Evolutionary conservation across 768 basidiomycete species (phyloP).

Genomic region (Pholiota conissans): DNA sequence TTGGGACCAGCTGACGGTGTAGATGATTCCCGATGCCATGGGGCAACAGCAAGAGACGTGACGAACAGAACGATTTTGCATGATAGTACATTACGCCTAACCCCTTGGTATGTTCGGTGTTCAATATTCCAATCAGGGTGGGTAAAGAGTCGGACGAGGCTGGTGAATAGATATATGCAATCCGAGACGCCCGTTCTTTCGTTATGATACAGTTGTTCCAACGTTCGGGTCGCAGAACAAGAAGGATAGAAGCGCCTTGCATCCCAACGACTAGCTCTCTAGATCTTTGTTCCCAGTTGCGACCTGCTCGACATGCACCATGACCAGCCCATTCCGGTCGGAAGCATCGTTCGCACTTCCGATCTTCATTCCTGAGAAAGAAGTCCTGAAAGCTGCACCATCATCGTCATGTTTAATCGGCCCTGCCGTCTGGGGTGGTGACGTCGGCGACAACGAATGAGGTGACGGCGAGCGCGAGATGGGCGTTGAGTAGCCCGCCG

Average conservation of each 20-base stretch:
- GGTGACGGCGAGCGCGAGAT: slow-evolving; percentile 51
- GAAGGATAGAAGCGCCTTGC: not conserved
- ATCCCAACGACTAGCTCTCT: not conserved
- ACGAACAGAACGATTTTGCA: not conserved
- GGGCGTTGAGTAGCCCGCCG: slow-evolving; percentile 53
- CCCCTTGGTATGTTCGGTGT: not conserved
- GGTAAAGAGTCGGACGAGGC: not conserved
- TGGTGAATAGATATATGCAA: not conserved
- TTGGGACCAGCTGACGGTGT: not conserved
- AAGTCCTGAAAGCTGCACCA: slow-evolving; percentile 9
- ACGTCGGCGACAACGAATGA: slow-evolving; percentile 31
- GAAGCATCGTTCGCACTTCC: not conserved
- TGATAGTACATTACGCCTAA: not conserved
- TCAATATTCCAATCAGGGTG: not conserved
- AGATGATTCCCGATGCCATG: not conserved
- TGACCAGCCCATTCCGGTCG: not conserved
- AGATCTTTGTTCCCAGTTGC: not conserved
- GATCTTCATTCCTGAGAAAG: slow-evolving; percentile 18
- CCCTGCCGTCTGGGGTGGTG: slow-evolving; percentile 27
- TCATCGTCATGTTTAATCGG: slow-evolving; percentile 21
- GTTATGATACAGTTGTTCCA: not conserved
- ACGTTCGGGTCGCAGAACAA: not conserved
- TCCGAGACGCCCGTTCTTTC: not conserved
- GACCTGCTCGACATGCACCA: not conserved
- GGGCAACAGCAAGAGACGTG: not conserved